Conservation (phyloP, 352 stramenopile genomes). For the Pythium utonaiense region DNA sequence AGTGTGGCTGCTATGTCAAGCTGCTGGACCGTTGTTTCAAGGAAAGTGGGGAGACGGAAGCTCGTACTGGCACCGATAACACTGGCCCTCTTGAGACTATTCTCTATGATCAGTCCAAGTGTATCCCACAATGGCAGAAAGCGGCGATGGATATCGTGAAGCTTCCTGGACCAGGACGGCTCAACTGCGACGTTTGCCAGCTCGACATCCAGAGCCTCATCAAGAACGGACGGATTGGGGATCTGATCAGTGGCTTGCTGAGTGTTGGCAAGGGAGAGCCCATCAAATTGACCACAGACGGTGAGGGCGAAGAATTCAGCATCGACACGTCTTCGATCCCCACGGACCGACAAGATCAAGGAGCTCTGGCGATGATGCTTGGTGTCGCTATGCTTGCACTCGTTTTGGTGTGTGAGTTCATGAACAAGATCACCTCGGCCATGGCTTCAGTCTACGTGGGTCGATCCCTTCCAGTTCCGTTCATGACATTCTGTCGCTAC, state of each 20-base stretch:
- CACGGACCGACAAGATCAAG: slow-evolving; percentile 51
- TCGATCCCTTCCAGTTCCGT: slow-evolving; percentile 64
- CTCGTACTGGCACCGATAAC: slow-evolving; percentile 1
- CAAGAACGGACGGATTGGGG: slow-evolving; percentile 55
- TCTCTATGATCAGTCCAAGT: slow-evolving; percentile 57
- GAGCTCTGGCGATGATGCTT: slow-evolving; percentile 58
- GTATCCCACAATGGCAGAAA: slow-evolving; percentile 50
- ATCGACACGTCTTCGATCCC: slow-evolving; percentile 22
- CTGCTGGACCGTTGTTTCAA: slow-evolving; percentile 58
- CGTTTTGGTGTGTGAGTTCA: slow-evolving; percentile 59
- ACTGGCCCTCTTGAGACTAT: slow-evolving; percentile 22
- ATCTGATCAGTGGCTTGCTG: slow-evolving; percentile 48
- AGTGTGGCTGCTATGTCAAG: slow-evolving; percentile 66
- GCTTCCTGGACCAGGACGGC: slow-evolving; percentile 42
- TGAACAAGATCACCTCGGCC: slow-evolving; percentile 73
- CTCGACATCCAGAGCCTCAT: slow-evolving; percentile 57
- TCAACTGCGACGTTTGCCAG: slow-evolving; percentile 76
- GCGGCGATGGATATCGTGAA: slow-evolving; percentile 55
- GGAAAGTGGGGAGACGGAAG: slow-evolving; percentile 38
- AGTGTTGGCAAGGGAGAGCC: slow-evolving; percentile 35
- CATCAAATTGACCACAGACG: slow-evolving; percentile 16
- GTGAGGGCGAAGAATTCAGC: slow-evolving; percentile 5
- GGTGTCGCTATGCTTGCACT: slow-evolving; percentile 40
- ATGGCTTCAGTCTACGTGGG: slow-evolving; percentile 73
- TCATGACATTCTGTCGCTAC: slow-evolving; percentile 66